Base-by-base conservation (phyloP, 805 yeast genomes). In the Suhomyces xylopsoci region DNA sequence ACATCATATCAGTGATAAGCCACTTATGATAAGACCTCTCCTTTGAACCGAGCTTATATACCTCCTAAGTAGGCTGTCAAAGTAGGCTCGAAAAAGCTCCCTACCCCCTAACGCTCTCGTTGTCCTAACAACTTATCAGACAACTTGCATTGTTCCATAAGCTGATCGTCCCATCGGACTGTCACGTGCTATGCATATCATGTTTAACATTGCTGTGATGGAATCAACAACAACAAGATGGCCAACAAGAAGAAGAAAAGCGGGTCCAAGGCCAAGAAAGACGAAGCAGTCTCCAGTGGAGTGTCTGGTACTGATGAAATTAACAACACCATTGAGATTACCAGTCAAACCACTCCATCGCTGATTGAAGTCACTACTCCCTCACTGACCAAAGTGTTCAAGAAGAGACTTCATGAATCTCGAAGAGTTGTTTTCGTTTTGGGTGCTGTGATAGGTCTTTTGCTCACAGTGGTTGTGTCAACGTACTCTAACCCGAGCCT, bases 361-460 rank as follows among this genome's bases (percentile, higher is more conserved):
- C 34, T 43, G 20, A n/a, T 25, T 14, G 12, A n/a, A 12, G 24
- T 22, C 3, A 52, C 38, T 53, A 53, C 28, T 26, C 12, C 28
- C 12, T 26, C 32, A 28, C 32, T 28, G 15, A 22, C 30, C 7
- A 55, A 53, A 6, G 49, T 50, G 17, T 44, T 53, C 28, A 65
- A 63, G 58, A 65, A 61, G 43, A 54, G 54, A 22, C 55, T 75
- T 34, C 66, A 75, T 66, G 81, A 79, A 52, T 77, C 89, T 2
- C 78, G 85, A 59, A 68, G 89, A 49, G 75, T 83, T 19, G 75
- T 83, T 7, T 87, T 89, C 59, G 58, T 86, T 0, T 64, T 88
- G 40, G 97, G 97, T 45, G 83, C 96, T 0, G 45, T 89, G 1
- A 55, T 89, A 12, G 97, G 97, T 14, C 70, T 90, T 1, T 46